Conservation (phyloP, 345 rosid species). For the Sonneratia caseolaris region DNA sequence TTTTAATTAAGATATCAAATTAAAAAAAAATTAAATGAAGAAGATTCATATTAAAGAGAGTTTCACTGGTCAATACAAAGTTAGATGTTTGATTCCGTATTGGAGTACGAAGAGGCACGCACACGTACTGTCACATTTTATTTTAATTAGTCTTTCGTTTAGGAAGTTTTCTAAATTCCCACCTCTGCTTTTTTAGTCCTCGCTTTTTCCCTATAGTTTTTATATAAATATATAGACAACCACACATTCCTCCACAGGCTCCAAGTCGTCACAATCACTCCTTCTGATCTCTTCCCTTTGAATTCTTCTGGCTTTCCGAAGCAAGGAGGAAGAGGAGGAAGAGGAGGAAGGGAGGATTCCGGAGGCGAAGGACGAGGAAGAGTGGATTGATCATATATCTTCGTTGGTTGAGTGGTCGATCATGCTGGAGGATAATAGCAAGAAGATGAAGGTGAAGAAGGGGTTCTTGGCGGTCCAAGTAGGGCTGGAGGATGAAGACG, state of each 20-base stretch:
- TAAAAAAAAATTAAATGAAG: too few relatives aligned
- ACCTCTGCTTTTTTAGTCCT: constrained; percentile 1
- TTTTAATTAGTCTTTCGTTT: neutral
- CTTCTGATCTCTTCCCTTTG: neutral
- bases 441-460: constrained; percentile 41
- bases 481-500: constrained; percentile 31
- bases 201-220: neutral
- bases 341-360: neutral
- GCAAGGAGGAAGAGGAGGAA: neutral
- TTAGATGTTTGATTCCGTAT: too few relatives aligned
- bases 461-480: constrained; percentile 41
- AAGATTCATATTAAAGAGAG: too few relatives aligned
- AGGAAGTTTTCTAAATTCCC: neutral
- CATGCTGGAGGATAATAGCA: constrained; percentile 15
- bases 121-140: too few relatives aligned
- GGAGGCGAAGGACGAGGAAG: neutral
- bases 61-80: too few relatives aligned
- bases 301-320: neutral
- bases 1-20: too few relatives aligned
- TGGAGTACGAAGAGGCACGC: too few relatives aligned
- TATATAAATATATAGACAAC: neutral
- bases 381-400: neutral
- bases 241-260: neutral
- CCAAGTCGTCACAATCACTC: too few relatives aligned
- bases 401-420: neutral